Conservation (phyloP, 2,329 filamentous ascomycete species). For the Aspergillus pseudonomiae region DNA sequence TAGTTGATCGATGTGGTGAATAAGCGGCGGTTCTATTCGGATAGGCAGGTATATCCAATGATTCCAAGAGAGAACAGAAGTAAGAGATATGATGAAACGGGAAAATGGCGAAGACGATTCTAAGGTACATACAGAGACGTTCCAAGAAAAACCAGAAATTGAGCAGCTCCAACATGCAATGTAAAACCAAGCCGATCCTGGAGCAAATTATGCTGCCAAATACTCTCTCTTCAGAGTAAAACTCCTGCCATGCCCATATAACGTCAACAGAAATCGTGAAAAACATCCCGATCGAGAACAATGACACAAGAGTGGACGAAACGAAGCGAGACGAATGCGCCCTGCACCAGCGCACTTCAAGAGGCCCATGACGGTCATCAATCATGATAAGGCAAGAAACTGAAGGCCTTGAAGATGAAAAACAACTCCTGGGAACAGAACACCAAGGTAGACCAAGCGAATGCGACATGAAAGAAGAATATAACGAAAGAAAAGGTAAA, state of each 20-base stretch:
- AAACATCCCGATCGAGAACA: slow-evolving; percentile 15
- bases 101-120: slow-evolving; percentile 12
- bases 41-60: slow-evolving; percentile 8
- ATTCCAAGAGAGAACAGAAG: background rate
- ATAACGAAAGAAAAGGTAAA: slow-evolving; percentile 9
- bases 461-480: slow-evolving; percentile 3
- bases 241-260: slow-evolving; percentile 27
- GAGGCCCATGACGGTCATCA: slow-evolving; percentile 17
- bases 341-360: slow-evolving; percentile 20
- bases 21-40: background rate
- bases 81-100: slow-evolving; percentile 3
- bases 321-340: slow-evolving; percentile 12
- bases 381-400: slow-evolving; percentile 14
- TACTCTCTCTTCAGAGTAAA: slow-evolving; percentile 22
- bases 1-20: background rate
- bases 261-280: slow-evolving; percentile 20
- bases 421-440: slow-evolving; percentile 17
- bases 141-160: slow-evolving; percentile 5
- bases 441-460: slow-evolving; percentile 15
- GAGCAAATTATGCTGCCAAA: slow-evolving; percentile 25
- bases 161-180: slow-evolving; percentile 21
- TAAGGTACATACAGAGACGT: slow-evolving; percentile 18
- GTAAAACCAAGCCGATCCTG: slow-evolving; percentile 17
- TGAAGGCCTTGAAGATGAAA: slow-evolving; percentile 3
- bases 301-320: slow-evolving; percentile 12